Evolutionary conservation across 129 eudicot genomes (phyloP).

Genomic region (Flaveria ramosissima): DNA sequence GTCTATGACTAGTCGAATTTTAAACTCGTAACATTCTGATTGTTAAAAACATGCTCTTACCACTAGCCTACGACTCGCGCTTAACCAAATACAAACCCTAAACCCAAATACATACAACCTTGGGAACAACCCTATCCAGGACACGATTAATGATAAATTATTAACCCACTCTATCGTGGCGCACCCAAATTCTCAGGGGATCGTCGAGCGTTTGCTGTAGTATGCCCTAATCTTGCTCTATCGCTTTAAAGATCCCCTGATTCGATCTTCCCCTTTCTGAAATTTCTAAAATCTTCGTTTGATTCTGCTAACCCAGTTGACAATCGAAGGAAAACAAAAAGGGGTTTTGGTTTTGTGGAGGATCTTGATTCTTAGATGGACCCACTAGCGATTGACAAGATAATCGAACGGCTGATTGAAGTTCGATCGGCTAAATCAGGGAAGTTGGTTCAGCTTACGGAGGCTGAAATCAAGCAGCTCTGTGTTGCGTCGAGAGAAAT

Average conservation of each 20-base stretch:
- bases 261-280: not conserved
- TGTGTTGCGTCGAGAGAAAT: conserved; percentile 80
- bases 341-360: not conserved
- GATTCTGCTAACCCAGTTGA: not conserved
- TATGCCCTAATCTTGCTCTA: not conserved
- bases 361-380: conserved; percentile 46
- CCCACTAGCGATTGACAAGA: conserved; percentile 58
- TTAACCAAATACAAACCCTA: not conserved
- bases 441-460: conserved; percentile 79
- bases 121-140: too few relatives aligned
- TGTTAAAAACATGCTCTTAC: too few relatives aligned
- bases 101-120: not conserved
- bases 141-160: not conserved
- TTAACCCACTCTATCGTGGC: not conserved
- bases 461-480: conserved; percentile 93
- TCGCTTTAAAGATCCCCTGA: not conserved
- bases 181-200: conserved; percentile 20
- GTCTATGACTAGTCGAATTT: too few relatives aligned
- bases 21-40: too few relatives aligned
- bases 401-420: conserved; percentile 70
- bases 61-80: too few relatives aligned
- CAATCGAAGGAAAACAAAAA: conserved; percentile 15
- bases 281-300: not conserved
- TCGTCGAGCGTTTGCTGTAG: not conserved
- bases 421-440: conserved; percentile 86